Evolutionary conservation across 306 rosid genomes (phyloP).

Genomic region (Fragaria nilgerrensis): DNA sequence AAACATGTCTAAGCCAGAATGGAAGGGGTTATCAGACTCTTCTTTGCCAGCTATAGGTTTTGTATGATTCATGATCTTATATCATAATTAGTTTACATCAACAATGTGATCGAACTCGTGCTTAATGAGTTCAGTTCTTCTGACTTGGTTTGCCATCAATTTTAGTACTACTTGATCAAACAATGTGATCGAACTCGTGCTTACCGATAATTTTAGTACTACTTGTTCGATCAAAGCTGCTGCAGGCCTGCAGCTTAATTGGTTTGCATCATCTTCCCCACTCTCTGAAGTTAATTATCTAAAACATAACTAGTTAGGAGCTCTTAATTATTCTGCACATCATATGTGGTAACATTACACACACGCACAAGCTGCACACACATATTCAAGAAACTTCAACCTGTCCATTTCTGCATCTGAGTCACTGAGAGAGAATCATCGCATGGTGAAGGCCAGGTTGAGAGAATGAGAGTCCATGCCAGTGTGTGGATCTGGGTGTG

Average conservation of each 20-base stretch:
- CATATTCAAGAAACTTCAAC: background rate
- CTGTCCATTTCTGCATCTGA: background rate
- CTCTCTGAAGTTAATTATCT: background rate
- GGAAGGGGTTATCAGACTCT: background rate
- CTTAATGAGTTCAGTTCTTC: background rate
- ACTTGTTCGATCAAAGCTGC: background rate
- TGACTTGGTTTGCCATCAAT: background rate
- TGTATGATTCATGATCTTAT: background rate
- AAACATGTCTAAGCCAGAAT: background rate
- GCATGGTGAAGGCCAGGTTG: background rate
- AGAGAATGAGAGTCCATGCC: background rate
- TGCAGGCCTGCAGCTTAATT: background rate
- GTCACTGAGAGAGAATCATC: background rate
- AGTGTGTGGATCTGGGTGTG: background rate
- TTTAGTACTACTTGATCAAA: background rate
- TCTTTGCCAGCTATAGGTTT: background rate
- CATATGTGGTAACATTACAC: background rate
- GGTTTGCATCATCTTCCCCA: background rate
- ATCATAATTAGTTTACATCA: background rate
- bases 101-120: background rate
- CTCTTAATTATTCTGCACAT: background rate
- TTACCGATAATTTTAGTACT: background rate
- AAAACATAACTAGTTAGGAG: background rate
- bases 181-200: too few species aligned
- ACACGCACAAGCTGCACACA: too few species aligned